These are phyloP conservation scores for Neurospora sp. DNA, from an alignment of 2,329 filamentous ascomycete genomes.

Conservation along the genomic window DNA sequence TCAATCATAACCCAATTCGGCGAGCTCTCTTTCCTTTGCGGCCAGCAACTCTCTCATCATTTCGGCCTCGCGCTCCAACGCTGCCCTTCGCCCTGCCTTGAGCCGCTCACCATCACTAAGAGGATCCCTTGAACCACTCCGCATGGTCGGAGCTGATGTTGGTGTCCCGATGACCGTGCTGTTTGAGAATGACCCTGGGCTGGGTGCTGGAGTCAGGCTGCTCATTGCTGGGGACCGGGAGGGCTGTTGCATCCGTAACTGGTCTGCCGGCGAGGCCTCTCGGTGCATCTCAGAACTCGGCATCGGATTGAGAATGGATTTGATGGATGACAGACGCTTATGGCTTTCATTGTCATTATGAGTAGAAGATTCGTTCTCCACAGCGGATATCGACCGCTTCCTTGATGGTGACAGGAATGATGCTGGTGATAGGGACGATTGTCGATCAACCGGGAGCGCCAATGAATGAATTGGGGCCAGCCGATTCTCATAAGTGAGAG, in stretches of 20 bases:
- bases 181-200: conserved; percentile 29
- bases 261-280: conserved; percentile 18
- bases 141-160: conserved; percentile 16
- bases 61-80: conserved; percentile 63
- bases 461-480: conserved; percentile 46
- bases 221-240: conserved; percentile 32
- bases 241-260: conserved; percentile 26
- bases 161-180: conserved; percentile 15
- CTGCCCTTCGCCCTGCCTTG: conserved; percentile 52
- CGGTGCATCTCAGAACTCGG: conserved; percentile 17
- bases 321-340: conserved; percentile 63
- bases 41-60: conserved; percentile 63
- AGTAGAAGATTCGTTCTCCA: conserved; percentile 36
- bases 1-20: conserved; percentile 25
- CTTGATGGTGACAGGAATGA: conserved; percentile 49
- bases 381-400: conserved; percentile 58
- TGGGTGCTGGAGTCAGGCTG: conserved; percentile 30
- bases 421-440: conserved; percentile 49
- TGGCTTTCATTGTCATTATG: conserved; percentile 33
- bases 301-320: conserved; percentile 57
- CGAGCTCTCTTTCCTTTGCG: conserved; percentile 65
- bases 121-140: conserved; percentile 22
- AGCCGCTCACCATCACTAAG: conserved; percentile 36
- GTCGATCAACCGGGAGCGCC: conserved; percentile 34
- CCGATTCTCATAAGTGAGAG: conserved; percentile 45